These are phyloP conservation scores for Backusella tarrabulga DNA, from an alignment of 192 early-diverging fungal genomes.

Conservation along the genomic window DNA sequence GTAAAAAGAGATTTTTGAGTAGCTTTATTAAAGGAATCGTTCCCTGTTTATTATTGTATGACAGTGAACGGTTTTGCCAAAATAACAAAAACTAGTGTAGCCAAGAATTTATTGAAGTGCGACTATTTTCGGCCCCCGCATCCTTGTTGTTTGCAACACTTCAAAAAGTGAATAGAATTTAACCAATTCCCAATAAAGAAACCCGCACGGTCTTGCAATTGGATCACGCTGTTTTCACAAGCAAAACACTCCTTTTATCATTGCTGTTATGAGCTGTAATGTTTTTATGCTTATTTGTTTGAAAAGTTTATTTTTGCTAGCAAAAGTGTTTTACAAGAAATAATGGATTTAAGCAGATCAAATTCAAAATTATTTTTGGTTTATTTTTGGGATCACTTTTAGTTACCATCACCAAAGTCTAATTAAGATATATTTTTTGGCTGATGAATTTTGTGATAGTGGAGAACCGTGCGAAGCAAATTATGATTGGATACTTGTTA, in stretches of 20 bases:
- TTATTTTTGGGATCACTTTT: neutral
- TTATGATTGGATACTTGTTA: neutral
- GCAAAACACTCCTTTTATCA: neutral
- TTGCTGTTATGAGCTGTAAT: neutral
- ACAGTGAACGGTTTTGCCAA: neutral
- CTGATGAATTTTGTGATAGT: neutral
- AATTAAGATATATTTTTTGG: neutral
- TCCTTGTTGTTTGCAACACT: neutral
- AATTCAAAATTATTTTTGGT: neutral
- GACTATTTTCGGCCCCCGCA: neutral
- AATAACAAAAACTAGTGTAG: neutral
- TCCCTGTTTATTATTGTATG: neutral
- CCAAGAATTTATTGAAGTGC: neutral
- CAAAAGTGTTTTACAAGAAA: neutral
- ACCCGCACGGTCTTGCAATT: neutral
- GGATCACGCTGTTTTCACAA: neutral
- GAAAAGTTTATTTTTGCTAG: neutral
- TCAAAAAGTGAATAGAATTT: neutral
- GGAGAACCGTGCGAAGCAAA: neutral
- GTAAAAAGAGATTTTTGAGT: neutral
- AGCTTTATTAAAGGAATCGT: neutral
- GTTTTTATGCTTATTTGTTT: neutral
- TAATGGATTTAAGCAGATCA: neutral
- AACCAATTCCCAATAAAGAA: conserved; percentile 2
- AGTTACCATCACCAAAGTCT: neutral